A percentile compares a stretch with the other conserved stretches of the same genome.
Conservation (phyloP, 305 asterid species). For the Lippia alba region DNA sequence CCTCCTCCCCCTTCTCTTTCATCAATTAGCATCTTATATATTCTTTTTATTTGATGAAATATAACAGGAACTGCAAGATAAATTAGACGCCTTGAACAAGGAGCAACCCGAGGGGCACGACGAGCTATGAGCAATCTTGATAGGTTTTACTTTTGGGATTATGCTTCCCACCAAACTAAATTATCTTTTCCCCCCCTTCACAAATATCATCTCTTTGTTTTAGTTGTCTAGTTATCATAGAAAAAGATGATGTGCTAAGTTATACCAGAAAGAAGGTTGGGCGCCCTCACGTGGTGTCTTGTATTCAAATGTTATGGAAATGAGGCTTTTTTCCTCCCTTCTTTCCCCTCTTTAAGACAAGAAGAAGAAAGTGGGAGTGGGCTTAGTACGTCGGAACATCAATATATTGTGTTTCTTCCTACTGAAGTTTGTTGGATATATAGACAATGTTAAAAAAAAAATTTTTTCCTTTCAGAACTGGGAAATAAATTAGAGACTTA, state of each 20-base stretch:
- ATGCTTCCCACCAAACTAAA: background rate
- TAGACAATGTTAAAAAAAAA: too few species aligned
- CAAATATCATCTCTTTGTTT: background rate
- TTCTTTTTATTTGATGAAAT: slow-evolving; percentile 12
- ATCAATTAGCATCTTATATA: background rate
- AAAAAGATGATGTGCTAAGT: slow-evolving; percentile 9
- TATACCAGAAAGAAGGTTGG: background rate
- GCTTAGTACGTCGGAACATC: slow-evolving; percentile 4
- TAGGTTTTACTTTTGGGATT: background rate
- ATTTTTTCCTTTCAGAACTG: too few species aligned
- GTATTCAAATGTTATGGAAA: background rate
- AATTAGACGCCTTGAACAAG: slow-evolving; percentile 61
- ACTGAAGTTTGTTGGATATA: too few species aligned
- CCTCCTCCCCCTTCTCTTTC: background rate
- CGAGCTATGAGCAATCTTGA: slow-evolving; percentile 62
- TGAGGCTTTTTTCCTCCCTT: slow-evolving; percentile 16
- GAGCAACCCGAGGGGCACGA: slow-evolving; percentile 72
- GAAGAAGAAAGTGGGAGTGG: slow-evolving; percentile 30
- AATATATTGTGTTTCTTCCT: background rate
- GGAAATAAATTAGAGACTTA: too few species aligned
- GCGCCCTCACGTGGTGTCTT: background rate
- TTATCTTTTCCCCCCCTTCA: slow-evolving; percentile 4
- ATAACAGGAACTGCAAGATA: slow-evolving; percentile 74
- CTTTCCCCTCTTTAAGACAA: slow-evolving; percentile 21
- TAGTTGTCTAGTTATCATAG: background rate